A percentile compares a stretch with the other conserved stretches of the same genome.
phyloP scores from a whole-genome alignment of 176 grass and related monocot species.

The Leersia perrieri region DNA sequence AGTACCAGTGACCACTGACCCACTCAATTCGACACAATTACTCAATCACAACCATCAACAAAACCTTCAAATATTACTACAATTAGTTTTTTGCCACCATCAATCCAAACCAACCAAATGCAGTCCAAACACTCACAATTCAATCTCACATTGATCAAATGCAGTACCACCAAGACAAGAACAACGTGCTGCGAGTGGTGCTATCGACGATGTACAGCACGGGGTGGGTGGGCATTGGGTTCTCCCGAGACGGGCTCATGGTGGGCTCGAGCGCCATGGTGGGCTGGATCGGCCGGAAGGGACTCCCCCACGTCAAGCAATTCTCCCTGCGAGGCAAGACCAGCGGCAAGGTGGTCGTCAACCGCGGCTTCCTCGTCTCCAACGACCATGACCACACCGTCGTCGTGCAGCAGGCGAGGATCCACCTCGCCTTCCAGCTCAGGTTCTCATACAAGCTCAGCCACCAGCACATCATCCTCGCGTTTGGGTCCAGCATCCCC shows the following conservation, averaged over 20 bases:
- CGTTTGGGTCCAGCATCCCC: constrained; percentile 55
- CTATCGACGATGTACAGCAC: constrained; percentile 70
- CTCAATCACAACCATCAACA: too few species aligned
- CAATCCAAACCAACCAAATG: too few species aligned
- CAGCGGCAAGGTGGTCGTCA: constrained; percentile 50
- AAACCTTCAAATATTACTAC: not conserved
- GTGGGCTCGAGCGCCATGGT: constrained; percentile 88
- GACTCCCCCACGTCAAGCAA: constrained; percentile 55
- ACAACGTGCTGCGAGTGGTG: constrained; percentile 74
- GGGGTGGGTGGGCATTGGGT: constrained; percentile 98
- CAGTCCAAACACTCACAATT: not conserved
- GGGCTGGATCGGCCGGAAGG: constrained; percentile 81
- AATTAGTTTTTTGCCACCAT: not conserved
- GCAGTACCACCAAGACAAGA: constrained; percentile 81
- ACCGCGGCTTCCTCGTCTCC: constrained; percentile 68
- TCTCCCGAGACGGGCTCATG: constrained; percentile 82
- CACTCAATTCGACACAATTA: not conserved
- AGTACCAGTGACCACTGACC: not conserved
- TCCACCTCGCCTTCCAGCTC: constrained; percentile 77
- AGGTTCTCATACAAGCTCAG: constrained; percentile 53
- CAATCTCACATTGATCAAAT: not conserved
- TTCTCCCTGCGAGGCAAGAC: constrained; percentile 63
- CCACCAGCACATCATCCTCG: constrained; percentile 73
- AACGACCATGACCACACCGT: constrained; percentile 56
- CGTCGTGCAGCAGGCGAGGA: constrained; percentile 75